These are phyloP conservation scores for Alternaria sp. DNA, from an alignment of 2,329 filamentous ascomycete genomes.

Conservation along the genomic window DNA sequence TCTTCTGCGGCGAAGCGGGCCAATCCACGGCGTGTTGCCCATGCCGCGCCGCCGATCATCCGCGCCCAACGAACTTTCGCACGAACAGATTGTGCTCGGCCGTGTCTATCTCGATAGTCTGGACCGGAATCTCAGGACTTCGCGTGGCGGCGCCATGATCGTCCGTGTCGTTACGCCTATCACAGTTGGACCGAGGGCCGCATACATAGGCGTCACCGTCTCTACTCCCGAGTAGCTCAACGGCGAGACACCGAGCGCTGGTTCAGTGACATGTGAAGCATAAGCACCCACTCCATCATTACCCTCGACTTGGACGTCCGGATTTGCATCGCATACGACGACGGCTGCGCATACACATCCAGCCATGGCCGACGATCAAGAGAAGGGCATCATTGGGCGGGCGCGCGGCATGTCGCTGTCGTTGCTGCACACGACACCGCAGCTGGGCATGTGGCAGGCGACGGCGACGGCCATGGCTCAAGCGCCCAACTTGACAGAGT, in stretches of 20 bases:
- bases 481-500: slow-evolving; percentile 51
- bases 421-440: slow-evolving; percentile 43
- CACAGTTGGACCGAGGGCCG: not conserved
- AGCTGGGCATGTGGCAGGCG: slow-evolving; percentile 52
- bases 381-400: slow-evolving; percentile 17
- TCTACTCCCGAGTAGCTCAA: not conserved
- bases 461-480: slow-evolving; percentile 48
- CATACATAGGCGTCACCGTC: not conserved
- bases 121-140: not conserved
- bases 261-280: not conserved
- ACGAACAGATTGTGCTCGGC: not conserved
- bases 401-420: slow-evolving; percentile 39
- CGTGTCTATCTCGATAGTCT: not conserved
- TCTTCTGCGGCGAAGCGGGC: not conserved
- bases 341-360: not conserved
- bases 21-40: not conserved
- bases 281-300: not conserved
- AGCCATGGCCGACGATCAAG: slow-evolving; percentile 13
- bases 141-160: not conserved
- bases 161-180: not conserved
- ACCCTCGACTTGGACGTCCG: not conserved
- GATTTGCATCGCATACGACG: not conserved
- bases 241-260: not conserved
- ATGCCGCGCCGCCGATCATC: not conserved
- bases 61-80: not conserved